Percentiles rank a stretch among this genome's conserved stretches.
phyloP scores from a whole-genome alignment of 352 stramenopile genomes.

The Phytopythium boreale region DNA sequence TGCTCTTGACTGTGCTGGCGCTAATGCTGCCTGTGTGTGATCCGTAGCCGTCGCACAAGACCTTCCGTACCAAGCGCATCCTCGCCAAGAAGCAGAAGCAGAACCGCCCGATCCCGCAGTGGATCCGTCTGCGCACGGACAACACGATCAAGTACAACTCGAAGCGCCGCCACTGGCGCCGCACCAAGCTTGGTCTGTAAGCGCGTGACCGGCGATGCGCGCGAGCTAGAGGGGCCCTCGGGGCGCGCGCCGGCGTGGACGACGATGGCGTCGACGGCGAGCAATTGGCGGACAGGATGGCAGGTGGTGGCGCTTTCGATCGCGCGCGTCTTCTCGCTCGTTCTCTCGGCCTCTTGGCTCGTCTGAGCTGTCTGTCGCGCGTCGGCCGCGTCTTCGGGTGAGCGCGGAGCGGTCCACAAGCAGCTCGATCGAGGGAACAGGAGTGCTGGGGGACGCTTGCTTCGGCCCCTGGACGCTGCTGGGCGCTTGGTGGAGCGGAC shows the following conservation, averaged over 20 bases:
- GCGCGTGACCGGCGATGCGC: conserved; percentile 14
- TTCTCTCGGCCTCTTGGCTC: neutral
- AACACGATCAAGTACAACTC: conserved; percentile 99
- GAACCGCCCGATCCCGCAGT: conserved; percentile 99
- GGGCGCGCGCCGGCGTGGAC: neutral
- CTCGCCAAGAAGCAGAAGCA: conserved; percentile 99
- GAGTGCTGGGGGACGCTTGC: neutral
- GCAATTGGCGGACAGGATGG: neutral
- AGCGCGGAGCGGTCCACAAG: neutral
- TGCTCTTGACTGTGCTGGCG: neutral
- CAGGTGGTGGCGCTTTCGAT: neutral
- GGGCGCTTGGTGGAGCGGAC: neutral
- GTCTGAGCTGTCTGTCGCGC: neutral
- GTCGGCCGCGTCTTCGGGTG: neutral
- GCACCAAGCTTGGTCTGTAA: conserved; percentile 99
- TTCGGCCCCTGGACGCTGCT: neutral
- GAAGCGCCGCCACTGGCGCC: conserved; percentile 99
- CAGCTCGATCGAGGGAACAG: neutral
- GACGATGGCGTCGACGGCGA: neutral
- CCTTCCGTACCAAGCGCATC: conserved; percentile 99
- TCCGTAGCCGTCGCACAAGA: conserved; percentile 98
- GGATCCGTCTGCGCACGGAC: conserved; percentile 98
- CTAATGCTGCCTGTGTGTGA: neutral
- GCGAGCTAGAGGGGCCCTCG: conserved; percentile 4
- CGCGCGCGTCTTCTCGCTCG: neutral